A percentile compares a stretch with the other conserved stretches of the same genome.
phyloP scores from a whole-genome alignment of 1,284 basidiomycete genomes.

The Trametes pubescens region DNA sequence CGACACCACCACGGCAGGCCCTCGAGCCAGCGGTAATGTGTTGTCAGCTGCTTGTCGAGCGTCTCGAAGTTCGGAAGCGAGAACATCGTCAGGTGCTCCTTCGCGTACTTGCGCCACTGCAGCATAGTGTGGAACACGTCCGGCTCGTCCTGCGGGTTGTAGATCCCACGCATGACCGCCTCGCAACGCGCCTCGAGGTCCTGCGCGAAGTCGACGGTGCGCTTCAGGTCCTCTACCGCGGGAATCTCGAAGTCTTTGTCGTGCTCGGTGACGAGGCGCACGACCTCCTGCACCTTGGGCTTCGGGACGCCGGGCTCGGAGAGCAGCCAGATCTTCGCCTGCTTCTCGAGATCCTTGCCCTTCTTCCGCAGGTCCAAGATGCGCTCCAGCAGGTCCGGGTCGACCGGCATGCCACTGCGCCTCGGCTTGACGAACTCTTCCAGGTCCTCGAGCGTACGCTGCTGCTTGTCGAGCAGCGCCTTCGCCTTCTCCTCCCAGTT shows the following conservation, averaged over 20 bases:
- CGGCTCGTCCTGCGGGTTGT: slow-evolving; percentile 59
- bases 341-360: slow-evolving; percentile 79
- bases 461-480: slow-evolving; percentile 65
- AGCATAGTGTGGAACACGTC: slow-evolving; percentile 74
- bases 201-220: slow-evolving; percentile 72
- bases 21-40: slow-evolving; percentile 74
- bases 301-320: slow-evolving; percentile 59
- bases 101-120: slow-evolving; percentile 75
- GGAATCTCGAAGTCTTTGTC: slow-evolving; percentile 78
- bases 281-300: slow-evolving; percentile 71
- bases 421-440: slow-evolving; percentile 71
- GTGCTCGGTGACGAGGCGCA: slow-evolving; percentile 69
- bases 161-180: slow-evolving; percentile 70
- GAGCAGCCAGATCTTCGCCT: slow-evolving; percentile 72
- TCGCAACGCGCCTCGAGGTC: slow-evolving; percentile 80
- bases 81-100: slow-evolving; percentile 76
- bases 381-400: slow-evolving; percentile 65
- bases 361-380: slow-evolving; percentile 66
- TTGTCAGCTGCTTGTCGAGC: slow-evolving; percentile 68
- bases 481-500: slow-evolving; percentile 77
- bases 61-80: slow-evolving; percentile 74
- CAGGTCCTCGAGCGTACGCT: slow-evolving; percentile 77
- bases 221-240: slow-evolving; percentile 69
- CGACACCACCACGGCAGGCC: slow-evolving; percentile 80
- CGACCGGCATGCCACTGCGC: slow-evolving; percentile 62